These are phyloP conservation scores for Fraxinus greggii DNA, from an alignment of 305 asterid genomes.

Conservation along the genomic window DNA sequence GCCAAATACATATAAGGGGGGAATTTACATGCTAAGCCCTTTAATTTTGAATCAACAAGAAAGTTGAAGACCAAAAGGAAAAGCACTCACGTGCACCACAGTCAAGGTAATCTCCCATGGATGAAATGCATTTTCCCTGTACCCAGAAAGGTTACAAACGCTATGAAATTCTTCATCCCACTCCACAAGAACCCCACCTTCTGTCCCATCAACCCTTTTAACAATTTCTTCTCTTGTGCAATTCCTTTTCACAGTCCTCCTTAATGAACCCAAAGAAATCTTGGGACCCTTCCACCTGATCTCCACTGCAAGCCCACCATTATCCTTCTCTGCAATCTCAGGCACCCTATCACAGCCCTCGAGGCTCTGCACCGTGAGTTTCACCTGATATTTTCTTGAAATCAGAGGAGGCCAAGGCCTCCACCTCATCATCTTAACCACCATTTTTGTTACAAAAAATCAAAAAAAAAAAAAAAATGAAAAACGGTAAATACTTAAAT, in stretches of 20 bases:
- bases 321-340: slow-evolving; percentile 50
- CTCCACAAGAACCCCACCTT: slow-evolving; percentile 57
- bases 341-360: slow-evolving; percentile 61
- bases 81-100: slow-evolving; percentile 70
- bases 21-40: background rate
- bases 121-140: slow-evolving; percentile 77
- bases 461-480: slow-evolving; percentile 10
- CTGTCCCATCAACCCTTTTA: slow-evolving; percentile 33
- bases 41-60: background rate
- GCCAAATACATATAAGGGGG: background rate
- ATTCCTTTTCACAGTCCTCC: slow-evolving; percentile 65
- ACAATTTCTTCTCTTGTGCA: slow-evolving; percentile 60
- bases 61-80: background rate
- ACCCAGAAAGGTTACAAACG: slow-evolving; percentile 61
- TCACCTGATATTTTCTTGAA: slow-evolving; percentile 67
- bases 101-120: slow-evolving; percentile 89
- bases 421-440: slow-evolving; percentile 92
- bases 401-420: slow-evolving; percentile 97
- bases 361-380: slow-evolving; percentile 52
- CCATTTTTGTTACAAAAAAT: slow-evolving; percentile 41
- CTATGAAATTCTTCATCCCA: slow-evolving; percentile 86
- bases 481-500: background rate
- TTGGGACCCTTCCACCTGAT: slow-evolving; percentile 95
- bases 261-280: slow-evolving; percentile 66
- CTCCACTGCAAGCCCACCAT: slow-evolving; percentile 73